Base-by-base conservation (phyloP, 805 yeast genomes). In the Wickerhamiella dianesei region DNA sequence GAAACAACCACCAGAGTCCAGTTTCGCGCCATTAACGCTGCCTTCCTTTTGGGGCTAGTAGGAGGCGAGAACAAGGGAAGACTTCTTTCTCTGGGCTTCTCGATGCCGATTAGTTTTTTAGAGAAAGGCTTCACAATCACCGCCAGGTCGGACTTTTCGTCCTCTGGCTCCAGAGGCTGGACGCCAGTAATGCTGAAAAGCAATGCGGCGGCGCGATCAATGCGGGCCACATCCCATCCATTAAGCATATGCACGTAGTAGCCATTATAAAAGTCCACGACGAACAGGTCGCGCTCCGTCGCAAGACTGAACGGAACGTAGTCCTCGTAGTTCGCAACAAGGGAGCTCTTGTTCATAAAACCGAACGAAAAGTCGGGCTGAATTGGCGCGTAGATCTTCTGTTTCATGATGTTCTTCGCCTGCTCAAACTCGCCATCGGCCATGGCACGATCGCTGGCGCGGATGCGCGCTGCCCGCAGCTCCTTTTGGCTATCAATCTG, bases 191-290 rank as follows among this genome's bases (percentile, higher is more conserved):
- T 25, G 9, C 12, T 6, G 32, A 25, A 25, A 6, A 25, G 6
- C 9, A 25, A 12, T 6, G 32, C 6, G 12, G 32, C 32, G 32
- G 32, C 32, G 12, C 32, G 32, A 12, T 25, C 32, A 12, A 25
- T 25, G 12, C 12, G 19, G 17, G 39, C 19, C 39, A 16, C 19
- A 36, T 18, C 39, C 19, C 39, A n/a, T 6, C 19, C 39, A n/a
- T 8, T 36, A 36, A n/a, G 17, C 8, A 36, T 8, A n/a, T 50
- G 54, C 3, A 52, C 45, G 40, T 56, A 56, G 17, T 39, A 21
- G 35, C 51, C 52, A 18, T 47, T 41, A 44, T 47, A 52, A 46
- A 54, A 53, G 41, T 56, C 56, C 9, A 49, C 32, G 12, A 53
- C 44, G 9, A 55, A 35, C 4, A 56, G 41, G 22, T 48, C 46